These are phyloP conservation scores for Phytopythium aichiense DNA, from an alignment of 352 stramenopile species.

Conservation along the genomic window DNA sequence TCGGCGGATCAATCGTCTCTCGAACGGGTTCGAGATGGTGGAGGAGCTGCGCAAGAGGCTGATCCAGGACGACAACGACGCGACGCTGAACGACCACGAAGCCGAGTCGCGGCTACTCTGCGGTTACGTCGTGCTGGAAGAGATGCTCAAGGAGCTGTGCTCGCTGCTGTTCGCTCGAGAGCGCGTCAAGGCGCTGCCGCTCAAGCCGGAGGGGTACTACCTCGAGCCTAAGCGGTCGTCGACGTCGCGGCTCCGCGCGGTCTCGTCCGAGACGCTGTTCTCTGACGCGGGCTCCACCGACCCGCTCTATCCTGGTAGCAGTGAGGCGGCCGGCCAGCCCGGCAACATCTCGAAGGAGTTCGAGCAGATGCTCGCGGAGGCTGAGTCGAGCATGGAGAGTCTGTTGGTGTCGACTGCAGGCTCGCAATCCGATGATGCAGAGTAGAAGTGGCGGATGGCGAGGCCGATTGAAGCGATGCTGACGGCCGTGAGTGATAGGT, in stretches of 20 bases:
- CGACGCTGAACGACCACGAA: slow-evolving; percentile 56
- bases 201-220: slow-evolving; percentile 84
- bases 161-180: slow-evolving; percentile 77
- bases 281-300: slow-evolving; percentile 34
- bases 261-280: slow-evolving; percentile 38
- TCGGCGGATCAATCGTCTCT: slow-evolving; percentile 53
- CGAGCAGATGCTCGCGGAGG: slow-evolving; percentile 61
- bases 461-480: background rate
- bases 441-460: slow-evolving; percentile 7
- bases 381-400: slow-evolving; percentile 68
- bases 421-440: background rate
- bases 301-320: slow-evolving; percentile 4
- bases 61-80: slow-evolving; percentile 63
- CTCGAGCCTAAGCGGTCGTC: slow-evolving; percentile 55
- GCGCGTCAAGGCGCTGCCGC: slow-evolving; percentile 59
- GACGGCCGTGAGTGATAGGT: background rate
- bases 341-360: slow-evolving; percentile 61
- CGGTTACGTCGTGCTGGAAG: slow-evolving; percentile 77
- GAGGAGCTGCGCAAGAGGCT: slow-evolving; percentile 60
- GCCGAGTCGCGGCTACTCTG: slow-evolving; percentile 61
- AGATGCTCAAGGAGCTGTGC: slow-evolving; percentile 84
- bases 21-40: slow-evolving; percentile 38
- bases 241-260: slow-evolving; percentile 18
- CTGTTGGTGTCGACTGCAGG: slow-evolving; percentile 18
- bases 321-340: slow-evolving; percentile 17